Base-by-base conservation (phyloP, 2,329 filamentous ascomycete species). In the Colletotrichum gigasporum region DNA sequence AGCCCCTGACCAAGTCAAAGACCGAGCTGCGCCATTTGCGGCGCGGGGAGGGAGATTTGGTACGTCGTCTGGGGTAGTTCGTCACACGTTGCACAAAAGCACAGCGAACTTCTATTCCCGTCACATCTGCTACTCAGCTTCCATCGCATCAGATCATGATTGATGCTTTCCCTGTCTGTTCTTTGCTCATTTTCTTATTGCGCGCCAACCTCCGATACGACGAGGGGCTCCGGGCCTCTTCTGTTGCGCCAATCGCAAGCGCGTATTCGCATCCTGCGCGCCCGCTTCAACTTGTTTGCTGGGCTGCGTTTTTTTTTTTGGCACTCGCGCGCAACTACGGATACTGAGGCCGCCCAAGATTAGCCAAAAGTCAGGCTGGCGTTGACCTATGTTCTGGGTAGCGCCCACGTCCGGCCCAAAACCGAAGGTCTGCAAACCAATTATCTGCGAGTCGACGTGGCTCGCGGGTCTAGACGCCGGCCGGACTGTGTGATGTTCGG, bases 21-120 rank as follows among this genome's bases (percentile, higher is more conserved):
- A n/a, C 44, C n/a, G 24, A 26, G 8, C 14, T 26, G 26, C 44
- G 4, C 18, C 20, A n/a, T 26, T 39, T 10, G 8, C 42, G 50
- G 39, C 35, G 37, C 30, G 28, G 5, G 22, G 8, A 37, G 39
- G 16, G 8, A 37, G 39, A 20, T 34, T 14, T 32, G 10, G 44
- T 37, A 20, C 14, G 12, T 10, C 14, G 32, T 20, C 45, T 39
- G 45, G 60, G 39, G 60, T 39, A 52, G 16, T 35, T 32, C 16
- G 53, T 51, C 44, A 51, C 37, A 63, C 35, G 53, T 58, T 41
- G 22, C 52, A 58, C 53, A 32, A 35, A 28, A 7, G 28, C 18
- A 22, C 22, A 14, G 35, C 14, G n/a, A 26, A 51, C 26, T 32
- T 28, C 34, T 45, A 51, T 39, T 50, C 44, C 53, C 14, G 53